phyloP scores from a whole-genome alignment of 2,329 filamentous ascomycete species.

The Malbranchea zuffiana region DNA sequence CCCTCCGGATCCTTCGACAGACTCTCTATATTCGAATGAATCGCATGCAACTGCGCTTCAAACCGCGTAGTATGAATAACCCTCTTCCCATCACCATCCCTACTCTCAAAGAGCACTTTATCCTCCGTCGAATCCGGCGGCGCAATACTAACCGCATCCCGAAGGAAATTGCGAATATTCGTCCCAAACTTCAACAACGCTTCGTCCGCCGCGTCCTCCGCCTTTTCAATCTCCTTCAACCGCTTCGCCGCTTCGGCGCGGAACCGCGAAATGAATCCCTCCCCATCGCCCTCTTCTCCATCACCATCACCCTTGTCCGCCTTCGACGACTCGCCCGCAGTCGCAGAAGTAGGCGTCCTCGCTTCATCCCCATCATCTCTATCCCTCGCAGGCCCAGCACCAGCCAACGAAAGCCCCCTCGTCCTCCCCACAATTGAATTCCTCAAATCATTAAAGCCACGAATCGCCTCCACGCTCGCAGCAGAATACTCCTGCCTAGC shows the following conservation, averaged over 20 bases:
- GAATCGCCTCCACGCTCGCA: conserved; percentile 69
- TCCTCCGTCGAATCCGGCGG: conserved; percentile 49
- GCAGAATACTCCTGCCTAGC: conserved; percentile 69
- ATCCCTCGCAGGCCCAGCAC: conserved; percentile 17
- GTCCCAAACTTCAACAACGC: conserved; percentile 83
- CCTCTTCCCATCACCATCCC: conserved; percentile 76
- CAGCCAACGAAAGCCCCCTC: conserved; percentile 57
- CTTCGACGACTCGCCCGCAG: conserved; percentile 11
- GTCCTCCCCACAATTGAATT: conserved; percentile 61
- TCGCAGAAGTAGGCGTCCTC: conserved; percentile 19
- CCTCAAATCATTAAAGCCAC: conserved; percentile 62
- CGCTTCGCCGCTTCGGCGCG: conserved; percentile 67
- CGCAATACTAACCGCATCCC: conserved; percentile 79
- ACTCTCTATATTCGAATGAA: conserved; percentile 72
- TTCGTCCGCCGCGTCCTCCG: conserved; percentile 93
- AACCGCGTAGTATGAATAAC: conserved; percentile 92
- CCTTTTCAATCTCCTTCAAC: conserved; percentile 77
- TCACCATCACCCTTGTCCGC: conserved; percentile 15
- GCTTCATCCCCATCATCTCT: conserved; percentile 19
- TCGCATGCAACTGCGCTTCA: conserved; percentile 89
- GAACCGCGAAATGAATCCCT: conserved; percentile 64
- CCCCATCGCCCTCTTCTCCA: conserved; percentile 33
- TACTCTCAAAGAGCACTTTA: conserved; percentile 81
- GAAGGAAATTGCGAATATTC: conserved; percentile 79
- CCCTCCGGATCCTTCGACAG: conserved; percentile 73